These are phyloP conservation scores for Lactarius indigo DNA, from an alignment of 768 basidiomycete species.

Conservation along the genomic window DNA sequence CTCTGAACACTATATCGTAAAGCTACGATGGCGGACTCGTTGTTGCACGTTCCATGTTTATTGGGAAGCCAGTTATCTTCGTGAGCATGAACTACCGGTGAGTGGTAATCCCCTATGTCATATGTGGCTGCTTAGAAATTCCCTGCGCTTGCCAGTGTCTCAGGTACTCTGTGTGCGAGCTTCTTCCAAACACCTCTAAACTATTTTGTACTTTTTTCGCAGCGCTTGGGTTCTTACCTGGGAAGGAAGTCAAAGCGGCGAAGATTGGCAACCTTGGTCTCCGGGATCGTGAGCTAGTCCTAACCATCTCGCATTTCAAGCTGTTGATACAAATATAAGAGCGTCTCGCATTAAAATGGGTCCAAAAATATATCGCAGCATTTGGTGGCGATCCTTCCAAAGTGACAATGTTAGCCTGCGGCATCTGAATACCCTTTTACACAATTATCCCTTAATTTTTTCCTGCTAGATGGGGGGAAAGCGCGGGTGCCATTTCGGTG, in stretches of 20 bases:
- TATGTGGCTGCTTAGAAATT: neutral
- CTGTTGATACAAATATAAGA: slow-evolving; percentile 23
- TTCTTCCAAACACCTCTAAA: neutral
- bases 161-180: neutral
- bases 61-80: slow-evolving; percentile 19
- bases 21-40: slow-evolving; percentile 19
- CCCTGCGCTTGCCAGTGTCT: neutral
- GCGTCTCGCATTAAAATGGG: slow-evolving; percentile 38
- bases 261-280: slow-evolving; percentile 24
- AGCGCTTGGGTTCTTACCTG: slow-evolving; percentile 23
- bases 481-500: slow-evolving; percentile 38
- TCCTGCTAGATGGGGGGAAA: slow-evolving; percentile 33
- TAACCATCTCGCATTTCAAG: neutral
- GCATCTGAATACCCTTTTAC: neutral
- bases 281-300: slow-evolving; percentile 21
- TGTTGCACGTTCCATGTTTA: slow-evolving; percentile 16
- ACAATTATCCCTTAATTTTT: neutral
- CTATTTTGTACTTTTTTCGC: neutral
- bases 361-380: slow-evolving; percentile 38
- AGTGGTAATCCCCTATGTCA: neutral
- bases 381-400: slow-evolving; percentile 41
- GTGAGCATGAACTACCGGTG: slow-evolving; percentile 27
- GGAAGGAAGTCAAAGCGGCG: slow-evolving; percentile 23
- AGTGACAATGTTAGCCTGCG: slow-evolving; percentile 30
- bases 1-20: neutral